Conservation (phyloP, 441 rosid species). For the Geranium incanum region DNA sequence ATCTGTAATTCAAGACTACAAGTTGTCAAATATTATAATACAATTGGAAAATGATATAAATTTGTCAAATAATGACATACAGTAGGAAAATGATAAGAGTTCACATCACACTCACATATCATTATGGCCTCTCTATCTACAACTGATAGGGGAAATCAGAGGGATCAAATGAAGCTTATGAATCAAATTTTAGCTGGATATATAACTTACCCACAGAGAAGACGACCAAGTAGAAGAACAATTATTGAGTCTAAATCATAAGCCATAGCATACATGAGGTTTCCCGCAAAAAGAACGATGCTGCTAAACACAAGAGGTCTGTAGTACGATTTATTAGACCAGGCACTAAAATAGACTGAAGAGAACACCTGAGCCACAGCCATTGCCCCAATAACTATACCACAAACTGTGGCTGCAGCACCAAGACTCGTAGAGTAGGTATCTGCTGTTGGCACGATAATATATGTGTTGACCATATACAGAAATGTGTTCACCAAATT, state of each 20-base stretch:
- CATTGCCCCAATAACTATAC: constrained; percentile 95
- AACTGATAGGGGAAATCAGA: not conserved
- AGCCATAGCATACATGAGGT: constrained; percentile 85
- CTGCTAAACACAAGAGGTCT: constrained; percentile 91
- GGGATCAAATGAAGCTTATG: too few species aligned
- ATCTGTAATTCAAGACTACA: constrained; percentile 39
- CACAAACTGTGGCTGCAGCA: constrained; percentile 99
- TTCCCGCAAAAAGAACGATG: constrained; percentile 69
- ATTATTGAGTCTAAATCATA: constrained; percentile 65
- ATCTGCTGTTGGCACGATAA: constrained; percentile 95
- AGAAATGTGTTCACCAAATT: constrained; percentile 84
- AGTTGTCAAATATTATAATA: constrained; percentile 16
- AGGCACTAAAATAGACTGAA: constrained; percentile 92
- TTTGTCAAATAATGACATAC: too few species aligned
- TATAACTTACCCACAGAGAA: constrained; percentile 81
- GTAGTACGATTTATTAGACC: constrained; percentile 94
- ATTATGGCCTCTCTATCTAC: not conserved
- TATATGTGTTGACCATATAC: constrained; percentile 96
- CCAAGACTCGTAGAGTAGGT: constrained; percentile 91
- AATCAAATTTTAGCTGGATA: too few species aligned
- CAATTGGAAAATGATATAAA: not conserved
- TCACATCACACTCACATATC: not conserved
- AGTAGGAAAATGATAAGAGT: not conserved
- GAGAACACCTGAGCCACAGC: constrained; percentile 97
- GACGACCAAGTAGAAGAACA: constrained; percentile 75